phyloP scores from a whole-genome alignment of 1,284 basidiomycete genomes.

The Cryptococcus sp. region DNA sequence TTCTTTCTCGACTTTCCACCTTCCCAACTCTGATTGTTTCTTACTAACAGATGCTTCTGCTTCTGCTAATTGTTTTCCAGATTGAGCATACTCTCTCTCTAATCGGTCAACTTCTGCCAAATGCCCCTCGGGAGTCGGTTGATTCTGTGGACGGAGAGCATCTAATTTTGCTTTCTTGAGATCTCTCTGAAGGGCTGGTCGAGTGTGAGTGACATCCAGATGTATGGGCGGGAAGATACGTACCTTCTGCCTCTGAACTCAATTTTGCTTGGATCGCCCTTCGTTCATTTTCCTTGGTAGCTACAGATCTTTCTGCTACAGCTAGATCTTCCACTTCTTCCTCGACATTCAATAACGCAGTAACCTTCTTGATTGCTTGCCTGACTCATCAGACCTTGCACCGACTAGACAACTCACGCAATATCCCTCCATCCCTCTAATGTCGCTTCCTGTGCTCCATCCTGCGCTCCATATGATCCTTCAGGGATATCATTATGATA shows the following conservation, averaged over 20 bases:
- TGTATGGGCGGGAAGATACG: slow-evolving; percentile 4
- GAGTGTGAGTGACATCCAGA: not conserved
- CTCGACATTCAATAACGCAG: too few species aligned
- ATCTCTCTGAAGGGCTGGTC: not conserved
- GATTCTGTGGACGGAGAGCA: slow-evolving; percentile 32
- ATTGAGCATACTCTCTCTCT: slow-evolving; percentile 32
- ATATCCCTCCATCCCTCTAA: slow-evolving; percentile 12
- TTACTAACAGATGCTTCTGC: slow-evolving; percentile 31
- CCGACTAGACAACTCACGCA: slow-evolving; percentile 2
- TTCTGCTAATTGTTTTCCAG: slow-evolving; percentile 39
- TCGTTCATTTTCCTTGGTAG: not conserved
- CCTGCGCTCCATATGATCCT: not conserved
- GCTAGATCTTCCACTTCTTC: slow-evolving; percentile 33
- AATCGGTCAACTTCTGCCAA: slow-evolving; percentile 29
- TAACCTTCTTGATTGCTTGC: too few species aligned
- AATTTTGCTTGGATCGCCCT: not conserved
- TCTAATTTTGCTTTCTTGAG: slow-evolving; percentile 8
- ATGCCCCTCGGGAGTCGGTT: slow-evolving; percentile 32
- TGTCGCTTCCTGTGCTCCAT: slow-evolving; percentile 9
- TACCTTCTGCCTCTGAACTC: not conserved
- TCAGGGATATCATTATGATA: not conserved
- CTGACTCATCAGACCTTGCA: too few species aligned
- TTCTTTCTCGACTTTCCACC: slow-evolving; percentile 27
- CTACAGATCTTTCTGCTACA: slow-evolving; percentile 32
- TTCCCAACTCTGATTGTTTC: slow-evolving; percentile 37